Conservation (phyloP, 2,329 filamentous ascomycete species). For the Rhexocercosporidium sp. region DNA sequence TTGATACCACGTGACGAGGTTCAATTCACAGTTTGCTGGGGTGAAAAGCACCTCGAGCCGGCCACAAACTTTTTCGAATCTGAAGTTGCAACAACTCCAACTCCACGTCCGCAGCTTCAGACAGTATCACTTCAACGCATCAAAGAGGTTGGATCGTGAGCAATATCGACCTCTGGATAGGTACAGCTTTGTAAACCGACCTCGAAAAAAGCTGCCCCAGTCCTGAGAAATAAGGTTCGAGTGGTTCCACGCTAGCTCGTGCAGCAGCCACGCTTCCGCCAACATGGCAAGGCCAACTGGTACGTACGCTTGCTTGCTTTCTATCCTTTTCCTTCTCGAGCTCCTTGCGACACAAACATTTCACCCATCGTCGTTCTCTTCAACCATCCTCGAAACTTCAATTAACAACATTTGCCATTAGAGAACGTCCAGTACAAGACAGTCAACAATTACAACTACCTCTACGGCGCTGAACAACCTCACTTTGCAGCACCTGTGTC, state of each 20-base stretch:
- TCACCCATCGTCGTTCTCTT: background rate
- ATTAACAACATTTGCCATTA: constrained; percentile 29
- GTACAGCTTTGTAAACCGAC: background rate
- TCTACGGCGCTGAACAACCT: constrained; percentile 1
- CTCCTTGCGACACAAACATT: constrained; percentile 4
- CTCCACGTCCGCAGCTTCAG: background rate
- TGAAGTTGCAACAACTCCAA: background rate
- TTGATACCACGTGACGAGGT: constrained; percentile 7
- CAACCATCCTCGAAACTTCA: constrained; percentile 21
- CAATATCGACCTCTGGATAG: background rate
- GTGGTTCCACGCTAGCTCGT: constrained; percentile 1
- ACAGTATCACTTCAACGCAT: background rate
- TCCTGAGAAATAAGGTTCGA: constrained; percentile 11
- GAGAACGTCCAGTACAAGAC: constrained; percentile 3
- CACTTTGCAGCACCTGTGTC: background rate
- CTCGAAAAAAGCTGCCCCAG: background rate
- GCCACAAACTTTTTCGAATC: background rate
- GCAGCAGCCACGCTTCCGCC: constrained; percentile 3
- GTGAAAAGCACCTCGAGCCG: background rate
- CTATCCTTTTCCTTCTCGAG: background rate
- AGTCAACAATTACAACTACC: background rate
- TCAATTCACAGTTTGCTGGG: background rate
- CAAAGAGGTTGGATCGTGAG: background rate
- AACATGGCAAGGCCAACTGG: constrained; percentile 1
- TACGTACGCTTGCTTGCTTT: no score